These are phyloP conservation scores for Wallemia hederae DNA, from an alignment of 1,284 basidiomycete species.

Conservation along the genomic window DNA sequence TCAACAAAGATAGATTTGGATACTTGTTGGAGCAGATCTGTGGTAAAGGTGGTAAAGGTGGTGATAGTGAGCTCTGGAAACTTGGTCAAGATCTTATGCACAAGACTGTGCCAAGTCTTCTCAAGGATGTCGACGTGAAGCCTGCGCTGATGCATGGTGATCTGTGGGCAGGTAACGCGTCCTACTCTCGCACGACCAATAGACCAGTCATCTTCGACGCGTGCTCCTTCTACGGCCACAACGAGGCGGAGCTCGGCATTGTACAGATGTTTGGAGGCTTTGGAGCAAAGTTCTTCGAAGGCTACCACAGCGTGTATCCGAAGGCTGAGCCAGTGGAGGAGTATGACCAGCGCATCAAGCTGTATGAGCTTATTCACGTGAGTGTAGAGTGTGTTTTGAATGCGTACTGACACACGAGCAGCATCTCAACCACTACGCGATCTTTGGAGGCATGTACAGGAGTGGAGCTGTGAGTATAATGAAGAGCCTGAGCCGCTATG, in stretches of 20 bases:
- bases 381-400: neutral
- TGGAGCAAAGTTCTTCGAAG: conserved; percentile 1
- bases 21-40: conserved; percentile 2
- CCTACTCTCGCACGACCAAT: conserved; percentile 1
- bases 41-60: neutral
- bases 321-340: conserved; percentile 3
- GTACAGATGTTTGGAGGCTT: conserved; percentile 7
- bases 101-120: conserved; percentile 4
- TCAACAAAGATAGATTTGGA: conserved; percentile 1
- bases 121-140: conserved; percentile 4
- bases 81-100: neutral
- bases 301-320: conserved; percentile 3
- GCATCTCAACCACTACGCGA: conserved; percentile 5
- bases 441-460: conserved; percentile 3
- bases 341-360: conserved; percentile 5
- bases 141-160: conserved; percentile 6
- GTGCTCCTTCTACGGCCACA: conserved; percentile 4
- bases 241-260: conserved; percentile 4
- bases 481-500: neutral
- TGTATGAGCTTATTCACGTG: conserved; percentile 5
- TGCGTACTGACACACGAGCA: neutral
- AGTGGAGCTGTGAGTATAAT: neutral
- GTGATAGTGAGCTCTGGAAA: neutral
- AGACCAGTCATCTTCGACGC: conserved; percentile 6
- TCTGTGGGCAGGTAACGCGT: conserved; percentile 6